A percentile compares a stretch with the other conserved stretches of the same genome.
These are phyloP conservation scores for Rhizomucor pusillus DNA, from an alignment of 371 early-diverging fungal species.

Conservation along the genomic window DNA sequence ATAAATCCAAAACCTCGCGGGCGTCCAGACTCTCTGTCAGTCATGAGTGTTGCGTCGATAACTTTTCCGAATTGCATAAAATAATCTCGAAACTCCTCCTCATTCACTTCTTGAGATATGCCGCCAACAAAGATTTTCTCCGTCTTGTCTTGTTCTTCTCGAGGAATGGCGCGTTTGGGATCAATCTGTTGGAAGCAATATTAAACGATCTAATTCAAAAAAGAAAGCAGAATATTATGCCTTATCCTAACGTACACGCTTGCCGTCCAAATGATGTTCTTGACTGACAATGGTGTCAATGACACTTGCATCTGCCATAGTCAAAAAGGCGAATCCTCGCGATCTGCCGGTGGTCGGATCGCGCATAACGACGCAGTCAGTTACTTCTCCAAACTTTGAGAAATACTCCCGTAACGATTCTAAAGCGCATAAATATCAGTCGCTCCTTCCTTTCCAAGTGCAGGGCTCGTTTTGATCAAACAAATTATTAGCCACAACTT, in stretches of 20 bases:
- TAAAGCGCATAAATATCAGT: slow-evolving; percentile 19
- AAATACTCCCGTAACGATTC: slow-evolving; percentile 76
- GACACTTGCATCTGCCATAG: slow-evolving; percentile 65
- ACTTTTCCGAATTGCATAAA: slow-evolving; percentile 79
- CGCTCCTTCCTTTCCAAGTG: neutral
- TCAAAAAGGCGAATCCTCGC: slow-evolving; percentile 90
- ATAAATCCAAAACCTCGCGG: slow-evolving; percentile 84
- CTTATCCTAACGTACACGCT: slow-evolving; percentile 55
- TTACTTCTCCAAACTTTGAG: slow-evolving; percentile 66
- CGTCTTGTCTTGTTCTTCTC: slow-evolving; percentile 74
- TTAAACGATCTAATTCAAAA: neutral
- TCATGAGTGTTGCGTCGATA: slow-evolving; percentile 75
- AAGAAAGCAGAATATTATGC: neutral
- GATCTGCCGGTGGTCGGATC: slow-evolving; percentile 78
- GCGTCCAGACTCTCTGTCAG: slow-evolving; percentile 74
- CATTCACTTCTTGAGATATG: slow-evolving; percentile 74
- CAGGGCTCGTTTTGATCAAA: neutral
- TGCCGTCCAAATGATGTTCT: slow-evolving; percentile 82
- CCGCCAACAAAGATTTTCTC: slow-evolving; percentile 94
- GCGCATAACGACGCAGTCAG: slow-evolving; percentile 82
- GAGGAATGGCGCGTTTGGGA: slow-evolving; percentile 86
- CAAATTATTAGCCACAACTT: neutral
- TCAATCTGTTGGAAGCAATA: slow-evolving; percentile 61
- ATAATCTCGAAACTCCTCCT: slow-evolving; percentile 76
- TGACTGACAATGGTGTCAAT: slow-evolving; percentile 74